Conservation (phyloP, 2,329 filamentous ascomycete genomes). For the Lasiodiplodia theobromae region DNA sequence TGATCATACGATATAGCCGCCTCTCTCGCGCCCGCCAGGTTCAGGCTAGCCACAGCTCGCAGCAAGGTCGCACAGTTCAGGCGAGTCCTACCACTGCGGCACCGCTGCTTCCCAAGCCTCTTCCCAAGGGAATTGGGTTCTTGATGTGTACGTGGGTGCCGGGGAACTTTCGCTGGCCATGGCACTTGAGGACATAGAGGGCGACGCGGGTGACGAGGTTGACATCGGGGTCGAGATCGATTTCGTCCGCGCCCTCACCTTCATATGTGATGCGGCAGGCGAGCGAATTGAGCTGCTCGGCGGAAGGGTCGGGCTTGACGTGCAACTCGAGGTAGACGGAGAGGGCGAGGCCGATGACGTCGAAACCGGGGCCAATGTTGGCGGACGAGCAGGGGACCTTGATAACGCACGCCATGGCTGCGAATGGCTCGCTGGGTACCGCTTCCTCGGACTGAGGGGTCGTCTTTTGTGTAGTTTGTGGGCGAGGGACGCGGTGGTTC, state of each 20-base stretch:
- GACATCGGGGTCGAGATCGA: conserved; percentile 81
- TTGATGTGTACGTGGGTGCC: conserved; percentile 92
- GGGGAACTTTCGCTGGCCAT: conserved; percentile 85
- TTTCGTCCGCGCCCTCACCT: conserved; percentile 78
- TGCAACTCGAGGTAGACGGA: conserved; percentile 92
- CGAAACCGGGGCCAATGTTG: conserved; percentile 96
- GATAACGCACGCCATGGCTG: conserved; percentile 57
- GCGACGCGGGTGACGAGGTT: conserved; percentile 96
- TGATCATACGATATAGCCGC: conserved; percentile 12
- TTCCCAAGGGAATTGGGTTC: conserved; percentile 92
- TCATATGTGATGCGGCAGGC: conserved; percentile 94
- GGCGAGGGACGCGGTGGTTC: conserved; percentile 26
- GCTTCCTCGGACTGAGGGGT: neutral
- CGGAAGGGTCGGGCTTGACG: conserved; percentile 70
- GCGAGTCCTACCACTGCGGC: conserved; percentile 73
- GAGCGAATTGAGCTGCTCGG: conserved; percentile 66
- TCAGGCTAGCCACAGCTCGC: neutral
- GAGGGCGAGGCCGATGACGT: conserved; percentile 94
- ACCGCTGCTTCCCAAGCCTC: conserved; percentile 92
- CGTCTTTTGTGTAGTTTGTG: conserved; percentile 6
- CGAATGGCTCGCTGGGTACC: neutral
- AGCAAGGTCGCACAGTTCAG: conserved; percentile 16
- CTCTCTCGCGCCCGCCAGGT: neutral
- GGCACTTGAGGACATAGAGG: conserved; percentile 92
- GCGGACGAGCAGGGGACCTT: conserved; percentile 92